Conservation (phyloP, 192 early-diverging fungal species). For the Backusella macrospora region DNA sequence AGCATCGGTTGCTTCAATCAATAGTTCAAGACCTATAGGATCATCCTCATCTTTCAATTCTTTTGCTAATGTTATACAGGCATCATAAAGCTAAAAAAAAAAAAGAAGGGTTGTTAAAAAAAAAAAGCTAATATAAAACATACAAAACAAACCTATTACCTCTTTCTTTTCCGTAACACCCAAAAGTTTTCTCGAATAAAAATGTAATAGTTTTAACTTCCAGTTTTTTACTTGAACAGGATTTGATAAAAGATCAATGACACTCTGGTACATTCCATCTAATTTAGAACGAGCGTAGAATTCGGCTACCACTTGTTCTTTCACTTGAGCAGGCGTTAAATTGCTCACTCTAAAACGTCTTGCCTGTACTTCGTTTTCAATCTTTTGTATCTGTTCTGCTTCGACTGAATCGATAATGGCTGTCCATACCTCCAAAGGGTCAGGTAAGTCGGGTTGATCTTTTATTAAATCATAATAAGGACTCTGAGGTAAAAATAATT, state of each 20-base stretch:
- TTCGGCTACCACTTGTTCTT: constrained; percentile 66
- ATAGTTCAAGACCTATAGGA: constrained; percentile 48
- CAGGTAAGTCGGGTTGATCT: constrained; percentile 34
- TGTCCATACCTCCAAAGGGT: constrained; percentile 39
- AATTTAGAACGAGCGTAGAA: constrained; percentile 59
- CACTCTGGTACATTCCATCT: constrained; percentile 28
- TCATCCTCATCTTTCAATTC: constrained; percentile 35
- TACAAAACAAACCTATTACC: constrained; percentile 3
- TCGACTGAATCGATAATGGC: constrained; percentile 40
- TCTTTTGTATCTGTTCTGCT: constrained; percentile 41
- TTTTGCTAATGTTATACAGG: constrained; percentile 38
- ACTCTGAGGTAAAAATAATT: constrained; percentile 49
- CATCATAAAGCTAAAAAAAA: constrained; percentile 38
- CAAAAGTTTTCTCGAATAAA: constrained; percentile 21
- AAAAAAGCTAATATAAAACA: background rate
- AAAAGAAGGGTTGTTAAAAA: background rate
- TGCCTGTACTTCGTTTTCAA: constrained; percentile 62
- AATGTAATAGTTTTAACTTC: constrained; percentile 27
- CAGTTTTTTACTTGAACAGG: background rate
- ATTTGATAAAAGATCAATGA: constrained; percentile 7
- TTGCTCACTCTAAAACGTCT: constrained; percentile 72
- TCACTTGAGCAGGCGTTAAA: constrained; percentile 60
- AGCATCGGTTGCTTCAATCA: constrained; percentile 51
- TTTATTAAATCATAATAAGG: constrained; percentile 44
- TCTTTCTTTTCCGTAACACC: constrained; percentile 22